Conservation (phyloP, 345 rosid species). For the Toxicodendron radicans region DNA sequence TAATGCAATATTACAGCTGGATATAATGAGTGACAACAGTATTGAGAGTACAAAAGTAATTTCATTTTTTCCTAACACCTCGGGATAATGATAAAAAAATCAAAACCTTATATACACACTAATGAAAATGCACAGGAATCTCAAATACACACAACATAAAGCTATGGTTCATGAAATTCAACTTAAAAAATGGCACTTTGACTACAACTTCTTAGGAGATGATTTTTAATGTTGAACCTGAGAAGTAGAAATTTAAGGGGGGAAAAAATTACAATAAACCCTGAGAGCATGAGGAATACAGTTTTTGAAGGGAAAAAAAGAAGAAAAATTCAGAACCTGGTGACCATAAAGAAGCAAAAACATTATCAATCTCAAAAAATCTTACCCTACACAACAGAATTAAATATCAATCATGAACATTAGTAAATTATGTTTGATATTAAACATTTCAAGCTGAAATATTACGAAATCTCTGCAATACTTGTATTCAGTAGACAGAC, state of each 20-base stretch:
- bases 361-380: not conserved
- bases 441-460: constrained; percentile 3
- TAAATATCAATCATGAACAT: not conserved
- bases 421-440: not conserved
- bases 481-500: not conserved
- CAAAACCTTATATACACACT: no score
- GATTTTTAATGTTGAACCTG: not conserved
- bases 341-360: not conserved
- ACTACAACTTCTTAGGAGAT: not conserved
- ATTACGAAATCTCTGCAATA: not conserved
- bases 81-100: no score
- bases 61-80: not conserved
- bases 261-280: not conserved
- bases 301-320: not conserved
- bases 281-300: not conserved
- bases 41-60: not conserved
- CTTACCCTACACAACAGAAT: not conserved
- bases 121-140: no score
- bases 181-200: not conserved
- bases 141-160: no score
- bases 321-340: not conserved
- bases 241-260: not conserved
- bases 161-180: no score
- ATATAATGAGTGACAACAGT: not conserved
- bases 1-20: not conserved